A percentile compares a stretch with the other conserved stretches of the same genome.
Conservation (phyloP, 2,329 filamentous ascomycete genomes). For the Xylaria sp. region DNA sequence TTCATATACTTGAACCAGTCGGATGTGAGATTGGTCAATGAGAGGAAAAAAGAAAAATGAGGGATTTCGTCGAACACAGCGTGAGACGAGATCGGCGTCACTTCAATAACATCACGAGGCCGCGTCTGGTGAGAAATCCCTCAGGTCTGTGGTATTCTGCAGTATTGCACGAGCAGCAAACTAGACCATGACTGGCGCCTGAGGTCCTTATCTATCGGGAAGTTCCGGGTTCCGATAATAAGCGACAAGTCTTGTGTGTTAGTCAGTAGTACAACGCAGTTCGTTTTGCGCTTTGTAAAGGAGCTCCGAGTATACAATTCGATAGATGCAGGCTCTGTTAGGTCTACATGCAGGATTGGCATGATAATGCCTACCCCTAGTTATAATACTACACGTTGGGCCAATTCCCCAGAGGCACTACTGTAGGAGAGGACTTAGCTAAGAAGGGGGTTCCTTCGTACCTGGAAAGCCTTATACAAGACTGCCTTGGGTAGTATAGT, state of each 20-base stretch:
- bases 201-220: slow-evolving; percentile 7
- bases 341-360: slow-evolving; percentile 12
- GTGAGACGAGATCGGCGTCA: neutral
- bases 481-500: neutral
- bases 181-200: neutral
- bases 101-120: slow-evolving; percentile 13
- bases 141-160: slow-evolving; percentile 14
- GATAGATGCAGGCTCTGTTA: slow-evolving; percentile 2
- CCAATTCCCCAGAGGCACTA: neutral
- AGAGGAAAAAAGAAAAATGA: neutral
- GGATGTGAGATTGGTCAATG: neutral
- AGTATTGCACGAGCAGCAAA: neutral
- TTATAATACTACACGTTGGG: neutral
- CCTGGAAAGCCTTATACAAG: neutral
- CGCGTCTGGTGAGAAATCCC: slow-evolving; percentile 7
- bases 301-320: neutral
- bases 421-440: neutral
- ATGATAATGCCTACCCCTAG: neutral
- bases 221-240: slow-evolving; percentile 12
- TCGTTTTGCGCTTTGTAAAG: neutral
- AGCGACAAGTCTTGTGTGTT: neutral
- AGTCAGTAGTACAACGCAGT: neutral
- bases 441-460: neutral
- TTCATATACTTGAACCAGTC: slow-evolving; percentile 16
- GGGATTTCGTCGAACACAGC: neutral